phyloP scores from a whole-genome alignment of 768 basidiomycete genomes.

The Chalciporus pseudorubinellus region DNA sequence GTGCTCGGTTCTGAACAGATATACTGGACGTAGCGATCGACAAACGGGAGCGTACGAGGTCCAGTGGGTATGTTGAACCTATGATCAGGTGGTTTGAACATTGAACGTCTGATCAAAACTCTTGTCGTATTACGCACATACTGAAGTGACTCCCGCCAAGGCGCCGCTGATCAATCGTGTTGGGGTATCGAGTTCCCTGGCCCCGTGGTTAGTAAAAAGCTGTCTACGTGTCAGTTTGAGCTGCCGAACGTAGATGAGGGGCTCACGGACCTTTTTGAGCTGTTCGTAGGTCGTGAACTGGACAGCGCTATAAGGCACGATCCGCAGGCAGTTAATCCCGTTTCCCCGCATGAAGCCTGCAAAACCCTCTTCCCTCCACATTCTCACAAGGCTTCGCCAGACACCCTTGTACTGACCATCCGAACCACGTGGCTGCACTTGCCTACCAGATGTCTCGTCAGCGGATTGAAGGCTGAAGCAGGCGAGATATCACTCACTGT shows the following conservation, averaged over 20 bases:
- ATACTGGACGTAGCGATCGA: constrained; percentile 92
- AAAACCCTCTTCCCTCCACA: constrained; percentile 93
- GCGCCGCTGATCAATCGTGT: constrained; percentile 84
- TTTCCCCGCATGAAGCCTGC: constrained; percentile 94
- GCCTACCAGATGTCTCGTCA: constrained; percentile 45
- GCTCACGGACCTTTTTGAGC: constrained; percentile 67
- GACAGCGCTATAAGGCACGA: constrained; percentile 89
- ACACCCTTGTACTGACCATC: constrained; percentile 78
- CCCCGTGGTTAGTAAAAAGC: constrained; percentile 70
- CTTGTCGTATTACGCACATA: constrained; percentile 57
- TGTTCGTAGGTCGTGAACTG: constrained; percentile 90
- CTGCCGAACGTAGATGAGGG: not conserved
- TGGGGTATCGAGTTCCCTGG: constrained; percentile 81
- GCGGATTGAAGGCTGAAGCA: not conserved
- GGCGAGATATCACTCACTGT: constrained; percentile 55
- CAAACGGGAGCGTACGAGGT: constrained; percentile 88
- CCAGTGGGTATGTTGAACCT: constrained; percentile 90
- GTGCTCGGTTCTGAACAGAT: constrained; percentile 34
- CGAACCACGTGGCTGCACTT: constrained; percentile 76
- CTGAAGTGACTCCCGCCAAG: constrained; percentile 90
- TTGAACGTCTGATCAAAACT: constrained; percentile 8
- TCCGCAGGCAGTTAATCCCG: constrained; percentile 86
- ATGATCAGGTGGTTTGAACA: constrained; percentile 5
- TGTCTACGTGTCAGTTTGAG: constrained; percentile 36
- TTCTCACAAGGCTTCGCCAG: constrained; percentile 75